Conservation (phyloP, 371 early-diverging fungal species). For the Rhizopus microsporus region DNA sequence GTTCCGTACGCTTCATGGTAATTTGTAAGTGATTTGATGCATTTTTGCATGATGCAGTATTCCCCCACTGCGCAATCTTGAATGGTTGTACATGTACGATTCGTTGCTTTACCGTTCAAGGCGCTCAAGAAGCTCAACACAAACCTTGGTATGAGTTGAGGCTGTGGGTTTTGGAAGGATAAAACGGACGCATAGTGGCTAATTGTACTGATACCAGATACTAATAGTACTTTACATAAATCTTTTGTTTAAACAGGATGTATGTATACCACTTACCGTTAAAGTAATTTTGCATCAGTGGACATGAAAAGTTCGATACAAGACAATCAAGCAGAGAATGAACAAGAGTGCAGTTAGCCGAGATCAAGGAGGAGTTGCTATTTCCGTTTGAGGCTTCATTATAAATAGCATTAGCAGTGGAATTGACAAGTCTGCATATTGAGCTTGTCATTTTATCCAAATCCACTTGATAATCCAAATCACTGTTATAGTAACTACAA, state of each 20-base stretch:
- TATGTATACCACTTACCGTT: slow-evolving; percentile 44
- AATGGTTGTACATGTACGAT: slow-evolving; percentile 31
- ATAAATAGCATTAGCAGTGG: slow-evolving; percentile 55
- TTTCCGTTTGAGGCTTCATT: slow-evolving; percentile 49
- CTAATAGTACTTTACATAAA: slow-evolving; percentile 8
- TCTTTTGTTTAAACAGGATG: too few relatives aligned
- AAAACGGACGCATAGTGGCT: slow-evolving; percentile 49
- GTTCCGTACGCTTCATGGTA: slow-evolving; percentile 77
- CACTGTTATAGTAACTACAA: slow-evolving; percentile 64
- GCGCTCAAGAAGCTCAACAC: slow-evolving; percentile 57
- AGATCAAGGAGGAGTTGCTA: slow-evolving; percentile 32
- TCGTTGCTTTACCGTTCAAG: slow-evolving; percentile 43
- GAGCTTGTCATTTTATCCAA: slow-evolving; percentile 34
- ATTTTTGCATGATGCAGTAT: slow-evolving; percentile 56
- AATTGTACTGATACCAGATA: slow-evolving; percentile 30
- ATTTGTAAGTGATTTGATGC: slow-evolving; percentile 54
- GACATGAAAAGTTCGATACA: slow-evolving; percentile 66
- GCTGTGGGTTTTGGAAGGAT: slow-evolving; percentile 42
- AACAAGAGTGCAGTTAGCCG: slow-evolving; percentile 55
- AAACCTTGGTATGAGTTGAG: slow-evolving; percentile 40
- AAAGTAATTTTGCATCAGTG: slow-evolving; percentile 58
- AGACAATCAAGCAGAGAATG: slow-evolving; percentile 65
- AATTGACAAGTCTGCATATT: slow-evolving; percentile 65
- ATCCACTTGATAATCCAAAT: slow-evolving; percentile 56
- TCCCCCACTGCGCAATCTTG: slow-evolving; percentile 41